Evolutionary conservation across 2,329 filamentous ascomycete genomes (phyloP), one percentile per base, ranked within the genome.

Genomic region (Sclerotinia borealis): DNA sequence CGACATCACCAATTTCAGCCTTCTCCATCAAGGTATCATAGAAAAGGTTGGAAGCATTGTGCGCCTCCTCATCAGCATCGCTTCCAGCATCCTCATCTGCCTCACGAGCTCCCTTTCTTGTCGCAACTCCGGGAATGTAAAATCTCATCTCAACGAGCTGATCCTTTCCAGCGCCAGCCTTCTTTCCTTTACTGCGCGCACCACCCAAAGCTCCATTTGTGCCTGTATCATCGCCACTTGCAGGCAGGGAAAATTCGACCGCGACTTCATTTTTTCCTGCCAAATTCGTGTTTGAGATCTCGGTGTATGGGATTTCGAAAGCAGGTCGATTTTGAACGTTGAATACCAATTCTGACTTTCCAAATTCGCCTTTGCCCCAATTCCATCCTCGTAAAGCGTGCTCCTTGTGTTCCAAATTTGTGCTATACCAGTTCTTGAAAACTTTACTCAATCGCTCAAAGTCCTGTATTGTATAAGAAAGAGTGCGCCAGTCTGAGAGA

Each of bases 91-190:
- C 89, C 56, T 91, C 89, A 56, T 89, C 90, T 63, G 89, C 88
- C 36, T 75, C 73, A 51, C 71, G 34, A 13, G 79, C 79, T 74
- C 89, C 88, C 72, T 89, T 89, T 75, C 91, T 90, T 22, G 90
- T 90, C 2, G 92, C 89, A 7, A 90, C 92, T 56, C 95, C 95
- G 1, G 95, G 95, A 55, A 99, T 96, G 77, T 99, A 99, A 80
- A 99, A 97, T 66, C 95, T 88, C 91, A 99, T 97, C 79, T 99
- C 95, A 22, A 97, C 93, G 52, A 99, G 83, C 78, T 99, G 93
- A 73, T 99, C 95, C 65, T 87, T 86, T 29, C 91, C 92, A 22
- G 91, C 93, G 4, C 90, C 91, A 34, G 92, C 90, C 79, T 97
- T 98, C 75, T 91, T 93, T 67, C 93, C 93, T 71, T 90, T 89